Percentiles rank a stretch among this genome's conserved stretches.
phyloP scores from a whole-genome alignment of 1,284 basidiomycete genomes.

The Butyriboletus appendiculatus region DNA sequence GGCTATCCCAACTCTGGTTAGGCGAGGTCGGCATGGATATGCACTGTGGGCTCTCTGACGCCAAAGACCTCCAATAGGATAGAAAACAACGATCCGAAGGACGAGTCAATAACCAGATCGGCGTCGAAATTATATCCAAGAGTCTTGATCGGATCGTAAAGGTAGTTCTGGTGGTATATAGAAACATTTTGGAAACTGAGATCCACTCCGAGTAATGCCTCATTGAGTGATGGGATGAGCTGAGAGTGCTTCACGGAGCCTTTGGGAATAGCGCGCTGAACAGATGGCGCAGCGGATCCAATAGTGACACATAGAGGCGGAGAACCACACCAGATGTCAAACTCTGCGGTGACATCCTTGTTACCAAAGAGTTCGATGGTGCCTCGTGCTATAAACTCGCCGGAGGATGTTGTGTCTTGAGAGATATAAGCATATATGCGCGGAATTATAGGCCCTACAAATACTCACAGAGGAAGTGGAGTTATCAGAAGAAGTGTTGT shows the following conservation, averaged over 20 bases:
- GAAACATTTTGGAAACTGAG: constrained; percentile 5
- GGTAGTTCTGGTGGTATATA: constrained; percentile 14
- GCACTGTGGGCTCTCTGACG: neutral
- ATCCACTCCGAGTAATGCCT: neutral
- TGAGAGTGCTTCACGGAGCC: constrained; percentile 8
- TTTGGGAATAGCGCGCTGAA: constrained; percentile 6
- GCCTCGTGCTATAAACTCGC: constrained; percentile 5
- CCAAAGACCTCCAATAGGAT: constrained; percentile 1
- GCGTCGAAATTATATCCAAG: constrained; percentile 7
- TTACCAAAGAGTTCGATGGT: constrained; percentile 8
- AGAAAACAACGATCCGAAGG: constrained; percentile 2
- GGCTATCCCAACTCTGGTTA: constrained; percentile 2
- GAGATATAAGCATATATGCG: neutral
- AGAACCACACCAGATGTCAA: constrained; percentile 11
- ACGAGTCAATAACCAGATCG: constrained; percentile 5
- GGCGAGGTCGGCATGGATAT: constrained; percentile 1
- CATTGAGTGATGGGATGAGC: constrained; percentile 5
- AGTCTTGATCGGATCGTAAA: constrained; percentile 1
- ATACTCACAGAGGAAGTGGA: constrained; percentile 3
- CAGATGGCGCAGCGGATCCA: constrained; percentile 2
- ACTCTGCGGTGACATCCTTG: constrained; percentile 5
- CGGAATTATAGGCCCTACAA: neutral
- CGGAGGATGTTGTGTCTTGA: neutral
- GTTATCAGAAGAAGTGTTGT: neutral
- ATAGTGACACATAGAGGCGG: constrained; percentile 6